phyloP scores from a whole-genome alignment of 371 early-diverging fungal genomes.

The Catenaria anguillulae region DNA sequence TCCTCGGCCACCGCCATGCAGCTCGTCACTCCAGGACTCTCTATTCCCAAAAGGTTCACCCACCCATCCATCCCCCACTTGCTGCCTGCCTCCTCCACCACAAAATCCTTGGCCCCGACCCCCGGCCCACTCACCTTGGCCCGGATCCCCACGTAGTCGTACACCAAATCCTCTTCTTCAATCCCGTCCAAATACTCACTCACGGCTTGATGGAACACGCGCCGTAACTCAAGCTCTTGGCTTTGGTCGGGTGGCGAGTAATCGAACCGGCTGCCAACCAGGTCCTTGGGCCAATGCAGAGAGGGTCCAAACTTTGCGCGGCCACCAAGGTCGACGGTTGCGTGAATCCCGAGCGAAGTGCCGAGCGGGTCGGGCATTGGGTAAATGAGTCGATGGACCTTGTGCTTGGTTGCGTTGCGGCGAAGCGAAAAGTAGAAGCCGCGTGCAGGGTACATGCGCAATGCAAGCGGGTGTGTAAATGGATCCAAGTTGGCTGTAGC shows the following conservation, averaged over 20 bases:
- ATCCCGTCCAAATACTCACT: slow-evolving; percentile 45
- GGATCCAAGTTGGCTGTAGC: no score
- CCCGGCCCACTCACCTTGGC: slow-evolving; percentile 65
- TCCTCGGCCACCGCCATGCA: slow-evolving; percentile 66
- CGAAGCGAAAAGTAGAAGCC: slow-evolving; percentile 52
- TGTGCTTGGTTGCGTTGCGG: slow-evolving; percentile 22
- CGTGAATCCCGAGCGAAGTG: slow-evolving; percentile 60
- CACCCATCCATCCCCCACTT: slow-evolving; percentile 29
- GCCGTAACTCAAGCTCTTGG: slow-evolving; percentile 9
- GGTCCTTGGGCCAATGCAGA: slow-evolving; percentile 31
- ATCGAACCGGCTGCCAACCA: slow-evolving; percentile 27
- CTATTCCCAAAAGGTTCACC: slow-evolving; percentile 67
- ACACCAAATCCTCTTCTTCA: slow-evolving; percentile 33
- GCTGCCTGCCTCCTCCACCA: slow-evolving; percentile 38
- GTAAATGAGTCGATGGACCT: slow-evolving; percentile 56
- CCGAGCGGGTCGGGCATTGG: slow-evolving; percentile 65
- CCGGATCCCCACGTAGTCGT: slow-evolving; percentile 70
- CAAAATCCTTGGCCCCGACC: slow-evolving; percentile 60
- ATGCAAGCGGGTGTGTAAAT: neutral
- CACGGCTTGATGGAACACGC: slow-evolving; percentile 38
- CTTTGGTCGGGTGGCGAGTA: slow-evolving; percentile 32
- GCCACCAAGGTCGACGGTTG: slow-evolving; percentile 65
- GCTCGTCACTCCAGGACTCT: slow-evolving; percentile 77
- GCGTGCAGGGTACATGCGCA: neutral
- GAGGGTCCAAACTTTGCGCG: slow-evolving; percentile 73